Conservation (phyloP, 441 rosid genomes). For the Arabidopsis hybrid region DNA sequence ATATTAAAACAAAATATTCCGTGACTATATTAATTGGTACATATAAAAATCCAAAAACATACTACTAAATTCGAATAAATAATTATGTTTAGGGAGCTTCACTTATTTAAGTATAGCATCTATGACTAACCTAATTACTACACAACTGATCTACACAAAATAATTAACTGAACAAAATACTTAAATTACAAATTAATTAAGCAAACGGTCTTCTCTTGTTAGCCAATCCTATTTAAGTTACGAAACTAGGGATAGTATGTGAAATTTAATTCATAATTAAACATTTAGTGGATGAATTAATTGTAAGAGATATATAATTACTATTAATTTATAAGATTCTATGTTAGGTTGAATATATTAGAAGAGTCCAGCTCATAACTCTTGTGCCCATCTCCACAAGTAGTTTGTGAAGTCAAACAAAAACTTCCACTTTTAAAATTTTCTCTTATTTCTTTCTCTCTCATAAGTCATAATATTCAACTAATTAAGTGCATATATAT, state of each 20-base stretch:
- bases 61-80: background rate
- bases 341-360: conserved; percentile 7
- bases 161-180: background rate
- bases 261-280: conserved; percentile 9
- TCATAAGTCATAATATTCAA: conserved; percentile 30
- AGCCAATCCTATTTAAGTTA: background rate
- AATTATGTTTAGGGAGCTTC: background rate
- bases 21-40: background rate
- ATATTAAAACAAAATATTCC: background rate
- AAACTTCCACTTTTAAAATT: conserved; percentile 30
- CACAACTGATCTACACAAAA: background rate
- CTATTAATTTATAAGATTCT: background rate
- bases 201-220: no score
- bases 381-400: conserved; percentile 39
- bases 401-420: conserved; percentile 47
- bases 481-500: conserved; percentile 22
- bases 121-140: background rate
- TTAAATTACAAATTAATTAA: background rate
- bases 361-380: conserved; percentile 36
- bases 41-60: no score
- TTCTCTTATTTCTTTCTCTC: conserved; percentile 17
- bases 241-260: conserved; percentile 11
- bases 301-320: background rate
- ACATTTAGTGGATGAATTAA: background rate
- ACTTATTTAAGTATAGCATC: background rate